These are phyloP conservation scores for Zasmidium cellare DNA, from an alignment of 2,329 filamentous ascomycete species.

Conservation along the genomic window DNA sequence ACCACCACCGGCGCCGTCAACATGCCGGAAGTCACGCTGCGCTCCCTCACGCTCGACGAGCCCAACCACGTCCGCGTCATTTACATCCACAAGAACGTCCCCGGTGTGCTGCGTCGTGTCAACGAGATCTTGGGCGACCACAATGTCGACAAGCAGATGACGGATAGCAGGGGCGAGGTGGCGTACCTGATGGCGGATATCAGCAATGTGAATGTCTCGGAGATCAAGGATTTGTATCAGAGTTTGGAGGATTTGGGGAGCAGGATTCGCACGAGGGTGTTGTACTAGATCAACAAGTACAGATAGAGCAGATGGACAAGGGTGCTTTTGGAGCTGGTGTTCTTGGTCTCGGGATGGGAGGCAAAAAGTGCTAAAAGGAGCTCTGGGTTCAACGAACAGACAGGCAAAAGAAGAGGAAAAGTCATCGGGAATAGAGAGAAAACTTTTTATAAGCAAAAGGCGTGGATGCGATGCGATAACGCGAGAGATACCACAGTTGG, in stretches of 20 bases:
- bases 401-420: too few relatives aligned
- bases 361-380: too few relatives aligned
- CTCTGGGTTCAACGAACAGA: too few relatives aligned
- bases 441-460: too few relatives aligned
- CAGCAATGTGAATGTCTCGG: slow-evolving; percentile 74
- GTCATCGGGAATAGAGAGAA: too few relatives aligned
- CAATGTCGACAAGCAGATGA: slow-evolving; percentile 99
- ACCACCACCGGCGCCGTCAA: slow-evolving; percentile 91
- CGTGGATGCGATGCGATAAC: too few relatives aligned
- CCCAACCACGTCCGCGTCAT: slow-evolving; percentile 88
- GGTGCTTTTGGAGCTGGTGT: too few relatives aligned
- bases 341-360: too few relatives aligned
- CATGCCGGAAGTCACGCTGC: slow-evolving; percentile 89
- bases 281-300: slow-evolving; percentile 40
- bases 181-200: slow-evolving; percentile 98
- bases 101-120: slow-evolving; percentile 89
- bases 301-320: too few relatives aligned
- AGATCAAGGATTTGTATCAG: slow-evolving; percentile 85
- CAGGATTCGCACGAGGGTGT: slow-evolving; percentile 49
- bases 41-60: slow-evolving; percentile 87
- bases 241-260: slow-evolving; percentile 70
- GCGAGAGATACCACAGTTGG: not conserved
- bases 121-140: slow-evolving; percentile 93
- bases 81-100: slow-evolving; percentile 95
- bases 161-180: slow-evolving; percentile 87